Evolutionary conservation across 176 grass and related monocot genomes (phyloP).

Genomic region (Tuctoria greenei): DNA sequence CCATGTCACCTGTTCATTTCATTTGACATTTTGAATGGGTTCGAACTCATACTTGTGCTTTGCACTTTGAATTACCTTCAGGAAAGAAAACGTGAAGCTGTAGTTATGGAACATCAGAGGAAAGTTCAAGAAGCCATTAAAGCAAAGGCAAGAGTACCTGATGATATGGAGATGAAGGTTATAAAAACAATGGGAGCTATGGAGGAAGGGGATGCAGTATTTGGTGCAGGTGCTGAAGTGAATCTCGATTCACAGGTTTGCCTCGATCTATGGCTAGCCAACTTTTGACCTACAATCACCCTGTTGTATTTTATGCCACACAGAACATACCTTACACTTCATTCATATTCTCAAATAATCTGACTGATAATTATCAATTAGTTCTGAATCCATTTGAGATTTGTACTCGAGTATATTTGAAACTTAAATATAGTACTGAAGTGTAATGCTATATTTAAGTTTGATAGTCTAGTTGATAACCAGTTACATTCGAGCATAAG

Average conservation of each 20-base stretch:
- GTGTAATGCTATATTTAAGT: conserved; percentile 4
- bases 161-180: conserved; percentile 87
- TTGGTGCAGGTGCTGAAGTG: conserved; percentile 88
- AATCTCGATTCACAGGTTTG: conserved; percentile 91
- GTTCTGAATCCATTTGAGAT: conserved; percentile 5
- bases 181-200: conserved; percentile 96
- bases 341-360: neutral
- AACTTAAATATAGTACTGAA: neutral
- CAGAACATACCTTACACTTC: neutral
- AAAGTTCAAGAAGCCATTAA: conserved; percentile 70
- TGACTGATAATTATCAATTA: neutral
- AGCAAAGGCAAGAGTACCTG: conserved; percentile 56
- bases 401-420: neutral
- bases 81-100: conserved; percentile 78
- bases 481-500: conserved; percentile 4
- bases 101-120: conserved; percentile 78
- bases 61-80: conserved; percentile 43
- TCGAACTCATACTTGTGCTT: conserved; percentile 9
- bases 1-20: conserved; percentile 19
- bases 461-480: conserved; percentile 8
- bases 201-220: conserved; percentile 91
- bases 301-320: neutral
- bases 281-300: neutral
- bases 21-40: conserved; percentile 21
- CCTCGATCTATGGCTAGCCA: neutral